Base-by-base conservation (phyloP, 1,284 basidiomycete species). In the Austroboletus niveus region DNA sequence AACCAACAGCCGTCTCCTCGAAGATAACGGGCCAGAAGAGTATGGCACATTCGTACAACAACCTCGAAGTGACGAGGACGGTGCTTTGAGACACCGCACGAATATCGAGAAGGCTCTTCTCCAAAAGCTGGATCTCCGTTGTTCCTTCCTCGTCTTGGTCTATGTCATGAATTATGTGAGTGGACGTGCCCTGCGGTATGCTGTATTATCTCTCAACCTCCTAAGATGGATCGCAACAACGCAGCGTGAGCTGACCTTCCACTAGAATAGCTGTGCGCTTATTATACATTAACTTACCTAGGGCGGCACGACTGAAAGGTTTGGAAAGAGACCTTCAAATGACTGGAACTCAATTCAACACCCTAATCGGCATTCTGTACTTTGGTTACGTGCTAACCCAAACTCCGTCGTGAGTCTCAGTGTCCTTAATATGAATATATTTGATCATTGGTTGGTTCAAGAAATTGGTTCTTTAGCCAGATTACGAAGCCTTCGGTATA, bases 331-430 rank as follows among this genome's bases (percentile, higher is more conserved):
- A 91, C 62, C 73, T 92, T 17, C 62, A 79, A 29, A 72, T 91
- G 36, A 72, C 78, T 49, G 85, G 81, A 22, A 73, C 74, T 41
- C 76, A 91, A 61, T 92, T 90, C 65, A 79, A 83, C 10, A 87
- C 85, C 0, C 69, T 90, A 24, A 68, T 93, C 31, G 84, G 82
- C 22, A 82, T 91, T 54, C 78, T 92, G 38, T 92, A 89, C 61
- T 80, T 89, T 43, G 89, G 87, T 27, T 92, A 92, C 61, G 83
- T 88, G 56, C 67, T 88, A 49, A 88, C 89, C 83, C 89, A 92
- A 66, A 79, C 88, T 47, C 87, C 86, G 15, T 88, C 85, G 84
- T 87, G 49, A 36, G 45, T 46, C 20, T 35, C 22, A 17, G 24
- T 34, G 9, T 35, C 15, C 20, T 12, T 39, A 9, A 20, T 24